phyloP scores from a whole-genome alignment of 1,284 basidiomycete genomes.

The Meira nashicola region DNA sequence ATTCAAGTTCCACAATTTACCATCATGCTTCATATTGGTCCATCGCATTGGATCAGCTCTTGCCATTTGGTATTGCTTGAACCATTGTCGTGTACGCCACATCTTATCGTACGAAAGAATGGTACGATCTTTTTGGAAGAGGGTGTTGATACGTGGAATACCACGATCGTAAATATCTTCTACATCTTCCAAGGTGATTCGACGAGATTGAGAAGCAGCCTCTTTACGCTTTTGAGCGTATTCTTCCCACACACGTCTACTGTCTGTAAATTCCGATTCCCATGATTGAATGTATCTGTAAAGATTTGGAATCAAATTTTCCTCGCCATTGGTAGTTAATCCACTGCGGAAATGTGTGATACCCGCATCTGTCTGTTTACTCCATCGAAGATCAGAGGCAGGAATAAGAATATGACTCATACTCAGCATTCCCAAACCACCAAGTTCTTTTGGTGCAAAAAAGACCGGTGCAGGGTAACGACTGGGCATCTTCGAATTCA shows the following conservation, averaged over 20 bases:
- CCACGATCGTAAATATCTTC: conserved; percentile 98
- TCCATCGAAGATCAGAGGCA: conserved; percentile 93
- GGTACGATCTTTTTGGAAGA: conserved; percentile 97
- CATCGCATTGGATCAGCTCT: conserved; percentile 93
- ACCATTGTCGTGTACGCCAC: conserved; percentile 77
- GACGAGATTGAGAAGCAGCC: conserved; percentile 92
- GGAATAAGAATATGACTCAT: conserved; percentile 99
- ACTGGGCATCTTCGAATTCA: conserved; percentile 99
- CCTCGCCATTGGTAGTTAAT: conserved; percentile 73
- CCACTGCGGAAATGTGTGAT: conserved; percentile 90
- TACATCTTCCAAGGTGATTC: conserved; percentile 93
- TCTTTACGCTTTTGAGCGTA: conserved; percentile 99
- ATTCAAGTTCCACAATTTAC: conserved; percentile 96
- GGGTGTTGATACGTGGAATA: conserved; percentile 92
- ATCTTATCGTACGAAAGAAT: conserved; percentile 96
- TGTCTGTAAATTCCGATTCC: conserved; percentile 98
- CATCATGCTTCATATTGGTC: conserved; percentile 96
- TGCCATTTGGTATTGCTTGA: conserved; percentile 93
- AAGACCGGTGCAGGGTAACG: conserved; percentile 80
- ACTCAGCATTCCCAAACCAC: conserved; percentile 96
- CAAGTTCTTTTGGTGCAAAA: conserved; percentile 55
- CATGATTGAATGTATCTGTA: conserved; percentile 98
- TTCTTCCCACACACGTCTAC: conserved; percentile 97
- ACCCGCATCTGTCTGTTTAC: conserved; percentile 91
- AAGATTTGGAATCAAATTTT: conserved; percentile 70